Conservation (phyloP, 371 early-diverging fungal species). For the Cokeromyces recurvatus region DNA sequence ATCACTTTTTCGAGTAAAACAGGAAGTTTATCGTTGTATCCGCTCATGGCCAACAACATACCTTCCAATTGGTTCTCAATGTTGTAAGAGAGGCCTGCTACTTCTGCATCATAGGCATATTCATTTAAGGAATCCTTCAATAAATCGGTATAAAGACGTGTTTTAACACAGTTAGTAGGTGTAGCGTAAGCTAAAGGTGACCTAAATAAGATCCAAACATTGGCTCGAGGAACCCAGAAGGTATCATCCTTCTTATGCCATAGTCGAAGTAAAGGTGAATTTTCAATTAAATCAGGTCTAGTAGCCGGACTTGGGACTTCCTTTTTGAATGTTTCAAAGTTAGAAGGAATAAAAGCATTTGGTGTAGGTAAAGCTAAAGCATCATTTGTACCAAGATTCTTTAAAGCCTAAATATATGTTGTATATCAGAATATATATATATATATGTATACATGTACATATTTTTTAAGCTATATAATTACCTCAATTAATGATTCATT, state of each 20-base stretch:
- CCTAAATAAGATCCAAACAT: slow-evolving; percentile 50
- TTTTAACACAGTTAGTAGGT: slow-evolving; percentile 50
- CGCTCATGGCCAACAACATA: slow-evolving; percentile 64
- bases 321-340: slow-evolving; percentile 57
- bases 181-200: slow-evolving; percentile 64
- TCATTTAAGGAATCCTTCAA: slow-evolving; percentile 81
- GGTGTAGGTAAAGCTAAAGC: slow-evolving; percentile 68
- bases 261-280: slow-evolving; percentile 62
- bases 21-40: slow-evolving; percentile 83
- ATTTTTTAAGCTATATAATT: no score
- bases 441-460: no score
- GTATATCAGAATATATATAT: no score
- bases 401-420: no score
- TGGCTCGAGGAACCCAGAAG: slow-evolving; percentile 80
- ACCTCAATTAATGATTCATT: slow-evolving; percentile 52
- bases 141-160: slow-evolving; percentile 68
- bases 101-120: slow-evolving; percentile 83
- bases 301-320: slow-evolving; percentile 26
- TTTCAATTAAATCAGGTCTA: slow-evolving; percentile 55
- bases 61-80: slow-evolving; percentile 69
- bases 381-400: slow-evolving; percentile 39
- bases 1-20: slow-evolving; percentile 69
- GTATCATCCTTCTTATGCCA: slow-evolving; percentile 95
- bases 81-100: slow-evolving; percentile 76
- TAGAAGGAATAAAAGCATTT: slow-evolving; percentile 83